A percentile compares a stretch with the other conserved stretches of the same genome.
Evolutionary conservation across 2,329 filamentous ascomycete genomes (phyloP).

Genomic region (Fusarium sp.): DNA sequence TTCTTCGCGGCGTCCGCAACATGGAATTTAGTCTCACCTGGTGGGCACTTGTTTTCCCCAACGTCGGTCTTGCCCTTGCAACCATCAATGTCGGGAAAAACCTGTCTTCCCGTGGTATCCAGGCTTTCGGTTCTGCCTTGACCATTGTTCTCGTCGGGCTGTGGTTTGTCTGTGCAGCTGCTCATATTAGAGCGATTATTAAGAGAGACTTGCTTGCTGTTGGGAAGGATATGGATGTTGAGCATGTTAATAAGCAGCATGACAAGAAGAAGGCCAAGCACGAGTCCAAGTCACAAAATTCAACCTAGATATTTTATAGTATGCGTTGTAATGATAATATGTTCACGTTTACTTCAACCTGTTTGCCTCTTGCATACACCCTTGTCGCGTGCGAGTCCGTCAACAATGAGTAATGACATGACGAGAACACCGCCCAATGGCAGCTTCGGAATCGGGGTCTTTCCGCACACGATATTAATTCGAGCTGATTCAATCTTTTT

Average conservation of each 20-base stretch:
- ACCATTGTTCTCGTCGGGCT: conserved; percentile 2
- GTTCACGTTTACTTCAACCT: not conserved
- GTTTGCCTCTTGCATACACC: not conserved
- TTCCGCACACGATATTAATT: fast-evolving
- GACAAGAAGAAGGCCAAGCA: conserved; percentile 1
- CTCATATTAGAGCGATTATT: not conserved
- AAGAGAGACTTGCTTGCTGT: conserved; percentile 12
- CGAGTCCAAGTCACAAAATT: not conserved
- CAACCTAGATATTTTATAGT: not conserved
- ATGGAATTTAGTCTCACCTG: conserved; percentile 20
- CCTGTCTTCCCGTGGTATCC: not conserved
- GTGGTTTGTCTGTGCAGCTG: conserved; percentile 11
- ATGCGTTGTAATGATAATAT: not conserved
- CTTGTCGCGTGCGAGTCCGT: not conserved
- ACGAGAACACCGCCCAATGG: not conserved
- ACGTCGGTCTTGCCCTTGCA: conserved; percentile 17
- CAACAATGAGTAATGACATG: not conserved
- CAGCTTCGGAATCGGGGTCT: not conserved
- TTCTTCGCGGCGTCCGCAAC: not conserved
- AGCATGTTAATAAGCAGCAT: conserved; percentile 8
- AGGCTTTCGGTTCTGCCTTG: not conserved
- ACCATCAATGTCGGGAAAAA: conserved; percentile 17
- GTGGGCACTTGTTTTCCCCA: conserved; percentile 27
- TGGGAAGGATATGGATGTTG: conserved; percentile 23
- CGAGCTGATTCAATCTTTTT: not conserved